Percentiles rank a stretch among this genome's conserved stretches.
Evolutionary conservation across 306 rosid genomes (phyloP).

Genomic region (Mimosa bimucronata): DNA sequence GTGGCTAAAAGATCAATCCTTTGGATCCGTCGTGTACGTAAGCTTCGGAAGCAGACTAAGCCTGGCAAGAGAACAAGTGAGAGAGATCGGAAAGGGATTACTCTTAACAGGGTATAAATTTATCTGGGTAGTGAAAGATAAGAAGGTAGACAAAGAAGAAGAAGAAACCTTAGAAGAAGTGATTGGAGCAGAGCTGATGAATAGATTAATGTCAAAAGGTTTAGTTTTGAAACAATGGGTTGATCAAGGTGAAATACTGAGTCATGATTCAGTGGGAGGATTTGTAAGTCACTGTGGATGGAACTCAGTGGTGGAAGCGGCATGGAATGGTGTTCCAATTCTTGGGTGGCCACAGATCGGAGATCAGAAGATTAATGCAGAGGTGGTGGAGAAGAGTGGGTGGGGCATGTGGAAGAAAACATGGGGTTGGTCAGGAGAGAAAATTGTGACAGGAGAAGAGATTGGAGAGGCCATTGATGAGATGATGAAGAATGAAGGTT

Average conservation of each 20-base stretch:
- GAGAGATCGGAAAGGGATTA: slow-evolving; percentile 58
- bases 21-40: slow-evolving; percentile 55
- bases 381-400: slow-evolving; percentile 48
- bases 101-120: slow-evolving; percentile 49
- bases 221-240: slow-evolving; percentile 59
- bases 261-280: slow-evolving; percentile 53
- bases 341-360: slow-evolving; percentile 66
- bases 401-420: slow-evolving; percentile 55
- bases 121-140: slow-evolving; percentile 65
- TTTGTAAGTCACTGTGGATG: slow-evolving; percentile 68
- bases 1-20: slow-evolving; percentile 54
- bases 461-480: slow-evolving; percentile 54
- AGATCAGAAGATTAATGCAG: slow-evolving; percentile 63
- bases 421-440: slow-evolving; percentile 61
- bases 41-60: slow-evolving; percentile 62
- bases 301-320: slow-evolving; percentile 60
- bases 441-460: slow-evolving; percentile 54
- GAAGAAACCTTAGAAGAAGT: slow-evolving; percentile 38
- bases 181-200: slow-evolving; percentile 45
- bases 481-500: slow-evolving; percentile 48
- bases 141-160: slow-evolving; percentile 58
- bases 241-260: slow-evolving; percentile 47
- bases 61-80: slow-evolving; percentile 47
- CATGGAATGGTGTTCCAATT: slow-evolving; percentile 51
- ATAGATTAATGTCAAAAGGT: slow-evolving; percentile 44